Conservation (phyloP, 257 asterid genomes). For the Nicotiana noctiflora region DNA sequence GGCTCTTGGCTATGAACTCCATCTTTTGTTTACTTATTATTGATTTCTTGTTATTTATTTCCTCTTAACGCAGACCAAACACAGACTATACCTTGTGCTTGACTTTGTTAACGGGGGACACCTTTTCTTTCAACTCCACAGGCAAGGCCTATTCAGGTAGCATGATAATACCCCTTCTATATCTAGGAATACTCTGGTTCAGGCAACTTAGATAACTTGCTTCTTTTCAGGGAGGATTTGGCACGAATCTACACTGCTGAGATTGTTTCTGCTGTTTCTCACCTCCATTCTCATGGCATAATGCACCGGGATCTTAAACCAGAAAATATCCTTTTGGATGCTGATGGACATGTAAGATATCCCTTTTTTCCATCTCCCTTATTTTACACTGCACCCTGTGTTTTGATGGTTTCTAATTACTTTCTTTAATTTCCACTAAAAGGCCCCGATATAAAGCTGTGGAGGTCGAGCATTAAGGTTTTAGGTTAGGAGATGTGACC, state of each 20-base stretch:
- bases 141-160: slow-evolving; percentile 78
- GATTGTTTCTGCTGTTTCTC: slow-evolving; percentile 68
- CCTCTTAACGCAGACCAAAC: slow-evolving; percentile 51
- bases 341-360: slow-evolving; percentile 67
- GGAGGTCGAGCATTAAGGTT: no score
- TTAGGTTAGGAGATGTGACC: no score
- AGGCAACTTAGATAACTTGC: not conserved
- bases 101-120: slow-evolving; percentile 88
- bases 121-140: slow-evolving; percentile 78
- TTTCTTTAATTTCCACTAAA: not conserved
- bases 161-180: not conserved
- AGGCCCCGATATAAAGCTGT: not conserved
- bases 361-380: not conserved
- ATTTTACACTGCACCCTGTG: not conserved
- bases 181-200: not conserved
- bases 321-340: slow-evolving; percentile 72
- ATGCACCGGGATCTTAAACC: slow-evolving; percentile 91
- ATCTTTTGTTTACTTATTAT: not conserved
- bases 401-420: not conserved
- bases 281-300: slow-evolving; percentile 63
- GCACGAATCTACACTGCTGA: slow-evolving; percentile 73
- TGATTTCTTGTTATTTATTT: not conserved
- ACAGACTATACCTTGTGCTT: slow-evolving; percentile 70
- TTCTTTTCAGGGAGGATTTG: slow-evolving; percentile 58
- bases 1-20: not conserved